Evolutionary conservation across 2,329 filamentous ascomycete species (phyloP).

Genomic region (Neoascochyta sp.): DNA sequence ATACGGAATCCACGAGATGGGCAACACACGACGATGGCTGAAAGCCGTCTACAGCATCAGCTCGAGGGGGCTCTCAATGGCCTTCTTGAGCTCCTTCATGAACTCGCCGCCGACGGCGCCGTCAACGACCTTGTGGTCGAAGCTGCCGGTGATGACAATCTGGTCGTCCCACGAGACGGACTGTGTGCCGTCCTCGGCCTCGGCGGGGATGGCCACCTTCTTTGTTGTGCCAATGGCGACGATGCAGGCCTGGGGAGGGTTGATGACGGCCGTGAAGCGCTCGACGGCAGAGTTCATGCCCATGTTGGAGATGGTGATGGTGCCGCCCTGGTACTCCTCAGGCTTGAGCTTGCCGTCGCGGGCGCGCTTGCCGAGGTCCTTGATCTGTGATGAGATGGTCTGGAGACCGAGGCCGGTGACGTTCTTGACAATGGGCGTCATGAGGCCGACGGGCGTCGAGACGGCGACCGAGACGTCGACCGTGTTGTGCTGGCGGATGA

Average conservation of each 20-base stretch:
- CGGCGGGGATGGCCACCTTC: conserved; percentile 87
- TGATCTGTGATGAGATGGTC: conserved; percentile 83
- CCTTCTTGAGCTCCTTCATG: conserved; percentile 95
- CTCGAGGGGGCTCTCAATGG: conserved; percentile 94
- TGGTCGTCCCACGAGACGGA: conserved; percentile 90
- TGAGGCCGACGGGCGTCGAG: conserved; percentile 86
- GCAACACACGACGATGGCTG: no score
- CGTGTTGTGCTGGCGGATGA: conserved; percentile 88
- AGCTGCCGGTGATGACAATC: conserved; percentile 90
- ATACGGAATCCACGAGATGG: no score
- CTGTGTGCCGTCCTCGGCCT: conserved; percentile 73
- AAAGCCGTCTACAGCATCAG: conserved; percentile 79
- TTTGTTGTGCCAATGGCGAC: conserved; percentile 90
- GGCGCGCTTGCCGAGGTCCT: conserved; percentile 94
- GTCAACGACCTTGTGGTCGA: conserved; percentile 98
- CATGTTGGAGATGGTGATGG: conserved; percentile 99
- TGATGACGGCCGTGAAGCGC: conserved; percentile 97
- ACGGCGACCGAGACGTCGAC: conserved; percentile 96
- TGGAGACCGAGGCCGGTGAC: conserved; percentile 84
- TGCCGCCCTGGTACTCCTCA: conserved; percentile 98
- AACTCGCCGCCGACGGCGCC: conserved; percentile 95
- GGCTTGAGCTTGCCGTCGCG: conserved; percentile 98
- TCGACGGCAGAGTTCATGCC: conserved; percentile 98
- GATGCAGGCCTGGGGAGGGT: conserved; percentile 95
- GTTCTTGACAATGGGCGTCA: conserved; percentile 93